These are phyloP conservation scores for Ceratobasidium papillatum DNA, from an alignment of 1,284 basidiomycete genomes.

Conservation along the genomic window DNA sequence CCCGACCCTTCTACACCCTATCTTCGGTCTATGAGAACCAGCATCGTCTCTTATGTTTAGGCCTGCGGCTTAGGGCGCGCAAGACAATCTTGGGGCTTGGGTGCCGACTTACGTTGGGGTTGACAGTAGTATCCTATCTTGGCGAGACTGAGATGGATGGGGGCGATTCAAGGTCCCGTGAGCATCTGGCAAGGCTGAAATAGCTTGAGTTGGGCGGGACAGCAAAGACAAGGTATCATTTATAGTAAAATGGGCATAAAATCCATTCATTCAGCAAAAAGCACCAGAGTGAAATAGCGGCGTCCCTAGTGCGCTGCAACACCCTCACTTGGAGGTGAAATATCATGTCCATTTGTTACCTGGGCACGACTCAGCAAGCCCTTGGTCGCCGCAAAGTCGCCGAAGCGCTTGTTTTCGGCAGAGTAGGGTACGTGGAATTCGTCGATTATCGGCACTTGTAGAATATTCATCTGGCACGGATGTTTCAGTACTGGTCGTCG, in stretches of 20 bases:
- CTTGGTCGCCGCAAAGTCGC: slow-evolving; percentile 46
- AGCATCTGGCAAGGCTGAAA: neutral
- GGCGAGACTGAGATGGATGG: slow-evolving; percentile 10
- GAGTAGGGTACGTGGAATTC: slow-evolving; percentile 79
- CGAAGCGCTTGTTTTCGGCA: slow-evolving; percentile 40
- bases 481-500: neutral
- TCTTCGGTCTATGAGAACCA: neutral
- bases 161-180: slow-evolving; percentile 16
- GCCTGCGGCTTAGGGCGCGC: neutral
- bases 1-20: neutral
- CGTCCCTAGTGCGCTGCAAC: neutral
- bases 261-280: neutral
- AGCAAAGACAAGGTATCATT: neutral
- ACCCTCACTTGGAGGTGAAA: slow-evolving; percentile 21
- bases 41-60: neutral
- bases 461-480: slow-evolving; percentile 72
- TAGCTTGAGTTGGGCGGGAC: neutral
- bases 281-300: neutral
- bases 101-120: slow-evolving; percentile 1
- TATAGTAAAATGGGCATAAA: neutral
- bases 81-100: neutral
- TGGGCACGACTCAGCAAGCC: slow-evolving; percentile 44
- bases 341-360: slow-evolving; percentile 21
- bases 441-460: slow-evolving; percentile 94
- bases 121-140: neutral